Conservation (phyloP, 2,329 filamentous ascomycete genomes). For the Cordyceps cicadae region DNA sequence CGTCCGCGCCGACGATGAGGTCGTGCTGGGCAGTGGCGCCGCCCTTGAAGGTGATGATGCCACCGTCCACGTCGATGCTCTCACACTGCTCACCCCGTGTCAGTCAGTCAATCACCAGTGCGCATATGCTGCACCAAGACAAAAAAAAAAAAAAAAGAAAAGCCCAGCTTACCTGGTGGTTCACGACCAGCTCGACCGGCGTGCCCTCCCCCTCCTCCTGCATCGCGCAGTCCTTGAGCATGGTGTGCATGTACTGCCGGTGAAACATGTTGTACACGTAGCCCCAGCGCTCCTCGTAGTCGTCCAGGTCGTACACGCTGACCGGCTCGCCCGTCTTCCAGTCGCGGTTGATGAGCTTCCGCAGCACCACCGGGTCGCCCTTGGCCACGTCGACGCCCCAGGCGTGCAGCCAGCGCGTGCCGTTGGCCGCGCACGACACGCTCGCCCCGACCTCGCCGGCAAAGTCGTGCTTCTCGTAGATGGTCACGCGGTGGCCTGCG, state of each 20-base stretch:
- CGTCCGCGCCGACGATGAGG: conserved; percentile 55
- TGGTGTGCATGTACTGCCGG: conserved; percentile 58
- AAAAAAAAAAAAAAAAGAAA: not conserved
- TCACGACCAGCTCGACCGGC: conserved; percentile 46
- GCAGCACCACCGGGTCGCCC: conserved; percentile 57
- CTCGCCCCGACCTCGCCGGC: conserved; percentile 61
- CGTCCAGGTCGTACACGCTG: conserved; percentile 54
- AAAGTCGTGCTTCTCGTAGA: conserved; percentile 60
- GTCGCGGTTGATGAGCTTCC: conserved; percentile 60
- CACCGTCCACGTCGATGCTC: conserved; percentile 43
- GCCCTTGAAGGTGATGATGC: conserved; percentile 45
- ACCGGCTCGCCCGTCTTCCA: conserved; percentile 61
- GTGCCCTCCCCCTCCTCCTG: conserved; percentile 43
- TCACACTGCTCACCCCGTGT: conserved; percentile 28
- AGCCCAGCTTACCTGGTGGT: conserved; percentile 38
- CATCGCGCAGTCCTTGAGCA: conserved; percentile 54
- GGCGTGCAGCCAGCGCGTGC: conserved; percentile 60
- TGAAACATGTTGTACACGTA: conserved; percentile 63
- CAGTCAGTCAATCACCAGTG: not conserved
- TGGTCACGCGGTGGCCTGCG: conserved; percentile 42
- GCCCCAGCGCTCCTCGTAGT: conserved; percentile 59
- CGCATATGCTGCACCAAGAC: too few species aligned
- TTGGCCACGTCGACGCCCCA: conserved; percentile 58
- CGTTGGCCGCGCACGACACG: conserved; percentile 61
- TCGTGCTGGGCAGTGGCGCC: conserved; percentile 44